Base-by-base conservation (phyloP, 345 rosid genomes). In the Carallia pectinifolia region DNA sequence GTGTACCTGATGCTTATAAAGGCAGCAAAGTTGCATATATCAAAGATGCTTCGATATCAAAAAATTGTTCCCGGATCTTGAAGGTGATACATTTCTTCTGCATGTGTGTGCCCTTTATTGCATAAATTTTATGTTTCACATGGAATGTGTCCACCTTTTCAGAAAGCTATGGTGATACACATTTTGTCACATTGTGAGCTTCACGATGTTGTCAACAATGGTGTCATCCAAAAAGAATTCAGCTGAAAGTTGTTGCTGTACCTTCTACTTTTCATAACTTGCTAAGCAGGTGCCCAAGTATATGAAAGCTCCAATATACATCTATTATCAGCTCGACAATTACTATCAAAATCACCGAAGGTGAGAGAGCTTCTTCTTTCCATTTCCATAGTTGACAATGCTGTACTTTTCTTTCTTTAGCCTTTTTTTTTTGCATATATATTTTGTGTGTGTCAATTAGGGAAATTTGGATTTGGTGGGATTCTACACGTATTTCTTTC, bases 251-350 rank as follows among this genome's bases (percentile, higher is more conserved):
- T 76, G 5, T 62, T 62, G 31, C 40, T 19, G 36, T 56, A 23
- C 29, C 59, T 58, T 54, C 38, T 60, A 38, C 1, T 39, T 29
- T 58, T 19, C 39, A n/a, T 30, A 6, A 58, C 61, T 71, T 72
- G 54, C 40, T 39, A 68, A 81, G 71, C 62, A 91, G 97, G 95
- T 89, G 56, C 72, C 56, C 76, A 91, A 86, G 83, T 38, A 71
- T 83, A 91, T 91, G 95, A 91, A 86, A 80, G 97, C 97, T 81
- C 97, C 97, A 44, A 84, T 91, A 72, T 80, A 70, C 77, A 79
- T 89, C 71, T 91, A 91, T 75, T 91, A 91, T 79, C 92, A 91
- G 73, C 95, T 91, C 60, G 97, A 91, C 78, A 89, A 89, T 79
- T 91, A 86, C 75, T 91, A 91, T 70, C 97, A 91, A 78, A 91